These are phyloP conservation scores for Macaranga tanarius DNA, from an alignment of 441 rosid genomes.

Conservation along the genomic window DNA sequence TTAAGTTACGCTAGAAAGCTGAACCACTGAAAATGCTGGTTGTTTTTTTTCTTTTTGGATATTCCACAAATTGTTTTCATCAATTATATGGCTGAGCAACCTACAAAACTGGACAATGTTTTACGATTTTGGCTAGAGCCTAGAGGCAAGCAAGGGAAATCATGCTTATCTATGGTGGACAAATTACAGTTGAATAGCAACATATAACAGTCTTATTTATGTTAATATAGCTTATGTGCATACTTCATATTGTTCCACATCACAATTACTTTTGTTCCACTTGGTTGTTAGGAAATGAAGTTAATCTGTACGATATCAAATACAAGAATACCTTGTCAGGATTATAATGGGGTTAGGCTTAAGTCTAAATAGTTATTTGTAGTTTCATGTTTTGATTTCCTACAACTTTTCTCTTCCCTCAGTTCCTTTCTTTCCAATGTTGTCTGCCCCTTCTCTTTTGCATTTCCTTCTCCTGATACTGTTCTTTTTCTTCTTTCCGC, in stretches of 20 bases:
- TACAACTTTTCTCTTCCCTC: not conserved
- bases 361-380: not conserved
- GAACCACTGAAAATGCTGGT: not conserved
- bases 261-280: not conserved
- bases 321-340: not conserved
- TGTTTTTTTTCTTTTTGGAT: not conserved
- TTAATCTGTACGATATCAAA: too few species aligned
- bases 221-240: not conserved
- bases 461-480: not conserved
- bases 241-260: not conserved
- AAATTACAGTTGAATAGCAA: not conserved
- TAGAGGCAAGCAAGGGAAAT: not conserved
- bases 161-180: not conserved
- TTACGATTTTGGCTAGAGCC: not conserved
- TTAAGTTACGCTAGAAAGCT: not conserved
- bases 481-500: not conserved
- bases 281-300: not conserved
- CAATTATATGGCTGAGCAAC: not conserved
- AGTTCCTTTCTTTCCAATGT: not conserved
- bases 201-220: not conserved
- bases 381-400: not conserved
- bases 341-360: not conserved
- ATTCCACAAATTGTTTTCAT: not conserved
- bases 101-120: not conserved
- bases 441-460: not conserved